phyloP scores from a whole-genome alignment of 176 grass and related monocot genomes.

The Pontederia paniculata region DNA sequence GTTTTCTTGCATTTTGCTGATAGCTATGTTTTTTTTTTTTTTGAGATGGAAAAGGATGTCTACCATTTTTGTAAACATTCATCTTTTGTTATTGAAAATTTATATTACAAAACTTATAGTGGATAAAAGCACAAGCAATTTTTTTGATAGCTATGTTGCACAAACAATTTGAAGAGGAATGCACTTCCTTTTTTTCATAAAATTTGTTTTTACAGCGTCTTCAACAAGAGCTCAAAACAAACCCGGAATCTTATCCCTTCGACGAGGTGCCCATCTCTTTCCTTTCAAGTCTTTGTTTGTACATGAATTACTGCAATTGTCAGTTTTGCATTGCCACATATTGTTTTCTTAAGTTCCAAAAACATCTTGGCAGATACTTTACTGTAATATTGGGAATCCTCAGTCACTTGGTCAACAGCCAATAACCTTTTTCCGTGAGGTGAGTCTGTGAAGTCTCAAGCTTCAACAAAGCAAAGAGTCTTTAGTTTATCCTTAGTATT shows the following conservation, averaged over 20 bases:
- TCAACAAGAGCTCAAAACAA: slow-evolving; percentile 62
- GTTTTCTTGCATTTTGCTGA: no score
- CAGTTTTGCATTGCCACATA: slow-evolving; percentile 9
- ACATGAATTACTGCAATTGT: neutral
- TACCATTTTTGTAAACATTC: no score
- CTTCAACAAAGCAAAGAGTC: neutral
- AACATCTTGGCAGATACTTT: slow-evolving; percentile 50
- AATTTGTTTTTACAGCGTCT: slow-evolving; percentile 50
- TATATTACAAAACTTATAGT: no score
- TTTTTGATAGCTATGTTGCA: no score
- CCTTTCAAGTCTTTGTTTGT: slow-evolving; percentile 6
- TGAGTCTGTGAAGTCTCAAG: slow-evolving; percentile 19
- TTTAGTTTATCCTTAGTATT: neutral
- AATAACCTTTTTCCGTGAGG: slow-evolving; percentile 90
- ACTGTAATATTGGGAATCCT: slow-evolving; percentile 96
- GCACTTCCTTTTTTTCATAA: neutral
- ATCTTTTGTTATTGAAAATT: no score
- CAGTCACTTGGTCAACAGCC: slow-evolving; percentile 96
- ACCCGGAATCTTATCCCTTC: slow-evolving; percentile 84
- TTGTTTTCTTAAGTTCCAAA: neutral
- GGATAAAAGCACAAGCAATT: no score
- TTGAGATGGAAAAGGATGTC: no score
- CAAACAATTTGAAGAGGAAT: no score
- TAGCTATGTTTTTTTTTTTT: no score
- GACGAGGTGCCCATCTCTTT: slow-evolving; percentile 44